Evolutionary conservation across 2,329 filamentous ascomycete species (phyloP).

Genomic region (Ceratocystis alfenasii): DNA sequence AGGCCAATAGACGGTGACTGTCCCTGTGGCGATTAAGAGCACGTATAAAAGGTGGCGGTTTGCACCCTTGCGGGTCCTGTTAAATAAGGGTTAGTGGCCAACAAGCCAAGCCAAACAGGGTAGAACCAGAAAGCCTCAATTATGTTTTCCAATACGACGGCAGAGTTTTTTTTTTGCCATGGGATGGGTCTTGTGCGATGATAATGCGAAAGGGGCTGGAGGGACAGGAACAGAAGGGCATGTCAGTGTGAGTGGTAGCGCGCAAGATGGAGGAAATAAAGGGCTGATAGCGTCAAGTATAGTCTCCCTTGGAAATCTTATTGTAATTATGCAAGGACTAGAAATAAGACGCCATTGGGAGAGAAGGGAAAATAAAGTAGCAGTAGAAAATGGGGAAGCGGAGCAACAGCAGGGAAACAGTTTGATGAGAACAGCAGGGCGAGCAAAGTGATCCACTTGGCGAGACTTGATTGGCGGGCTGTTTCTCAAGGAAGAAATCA

Average conservation of each 20-base stretch:
- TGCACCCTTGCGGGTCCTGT: neutral
- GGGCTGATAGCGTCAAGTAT: neutral
- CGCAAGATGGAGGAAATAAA: neutral
- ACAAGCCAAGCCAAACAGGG: too few species aligned
- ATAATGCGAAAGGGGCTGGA: too few species aligned
- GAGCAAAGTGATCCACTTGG: too few species aligned
- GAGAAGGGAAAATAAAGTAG: neutral
- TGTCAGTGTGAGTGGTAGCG: neutral
- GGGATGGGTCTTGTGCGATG: too few species aligned
- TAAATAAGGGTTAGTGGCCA: too few species aligned
- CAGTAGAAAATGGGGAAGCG: neutral
- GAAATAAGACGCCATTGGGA: neutral
- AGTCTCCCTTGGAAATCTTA: neutral
- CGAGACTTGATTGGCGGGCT: too few species aligned
- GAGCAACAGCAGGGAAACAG: neutral
- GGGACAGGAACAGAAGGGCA: neutral
- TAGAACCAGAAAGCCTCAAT: too few species aligned
- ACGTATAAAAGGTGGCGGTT: neutral
- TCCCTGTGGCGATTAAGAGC: neutral
- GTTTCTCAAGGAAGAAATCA: too few species aligned
- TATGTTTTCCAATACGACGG: too few species aligned
- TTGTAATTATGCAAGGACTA: neutral
- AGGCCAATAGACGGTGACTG: neutral
- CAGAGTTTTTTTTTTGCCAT: too few species aligned
- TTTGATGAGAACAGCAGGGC: neutral